Evolutionary conservation across 192 early-diverging fungal genomes (phyloP).

Genomic region (Podila minutissima): DNA sequence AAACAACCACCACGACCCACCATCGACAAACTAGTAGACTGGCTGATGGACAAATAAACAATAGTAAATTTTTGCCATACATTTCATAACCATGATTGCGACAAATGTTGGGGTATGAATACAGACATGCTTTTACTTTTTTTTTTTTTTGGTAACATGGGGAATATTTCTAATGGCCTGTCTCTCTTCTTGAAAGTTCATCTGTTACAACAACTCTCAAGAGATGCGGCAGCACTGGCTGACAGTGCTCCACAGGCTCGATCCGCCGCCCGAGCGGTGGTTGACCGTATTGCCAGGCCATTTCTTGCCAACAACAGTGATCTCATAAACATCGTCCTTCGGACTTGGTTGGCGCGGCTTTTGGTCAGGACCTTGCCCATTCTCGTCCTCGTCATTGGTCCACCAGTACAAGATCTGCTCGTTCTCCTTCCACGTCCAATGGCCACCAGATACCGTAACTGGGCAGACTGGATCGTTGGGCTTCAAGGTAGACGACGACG

Average conservation of each 20-base stretch:
- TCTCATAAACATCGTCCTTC: slow-evolving; percentile 31
- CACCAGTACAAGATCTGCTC: slow-evolving; percentile 49
- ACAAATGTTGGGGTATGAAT: no score
- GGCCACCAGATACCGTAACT: slow-evolving; percentile 40
- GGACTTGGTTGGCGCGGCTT: background rate
- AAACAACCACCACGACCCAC: background rate
- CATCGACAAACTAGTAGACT: no score
- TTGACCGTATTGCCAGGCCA: slow-evolving; percentile 38
- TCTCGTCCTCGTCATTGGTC: slow-evolving; percentile 7
- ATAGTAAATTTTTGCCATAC: no score
- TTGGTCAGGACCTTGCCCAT: background rate
- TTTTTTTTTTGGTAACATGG: no score
- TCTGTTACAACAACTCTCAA: background rate
- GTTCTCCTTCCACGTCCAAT: slow-evolving; percentile 35
- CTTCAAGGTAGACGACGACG: background rate
- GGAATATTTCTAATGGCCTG: no score
- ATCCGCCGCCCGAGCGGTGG: background rate
- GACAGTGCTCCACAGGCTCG: slow-evolving; percentile 19
- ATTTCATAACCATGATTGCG: no score
- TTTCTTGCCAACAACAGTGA: slow-evolving; percentile 47
- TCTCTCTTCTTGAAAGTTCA: no score
- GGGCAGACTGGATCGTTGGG: slow-evolving; percentile 14
- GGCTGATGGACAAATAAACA: no score
- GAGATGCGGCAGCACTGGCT: slow-evolving; percentile 40
- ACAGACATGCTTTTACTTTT: no score